Conservation (phyloP, 176 grass and related monocot species). For the Thalia dealbata region DNA sequence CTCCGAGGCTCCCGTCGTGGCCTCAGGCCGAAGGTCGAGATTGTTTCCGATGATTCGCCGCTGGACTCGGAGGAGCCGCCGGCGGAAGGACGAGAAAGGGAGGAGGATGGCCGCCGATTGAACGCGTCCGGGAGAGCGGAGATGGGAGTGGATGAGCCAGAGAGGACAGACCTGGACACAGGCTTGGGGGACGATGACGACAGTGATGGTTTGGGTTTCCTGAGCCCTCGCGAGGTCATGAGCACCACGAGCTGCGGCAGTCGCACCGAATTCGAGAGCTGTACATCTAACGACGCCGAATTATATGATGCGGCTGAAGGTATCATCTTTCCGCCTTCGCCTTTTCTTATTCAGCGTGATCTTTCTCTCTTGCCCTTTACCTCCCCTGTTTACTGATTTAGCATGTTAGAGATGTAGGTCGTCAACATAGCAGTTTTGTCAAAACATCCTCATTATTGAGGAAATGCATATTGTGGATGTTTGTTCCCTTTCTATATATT, state of each 20-base stretch:
- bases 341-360: background rate
- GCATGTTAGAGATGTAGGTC: too few relatives aligned
- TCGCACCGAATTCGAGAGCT: background rate
- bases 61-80: background rate
- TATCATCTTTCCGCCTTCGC: background rate
- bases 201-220: background rate
- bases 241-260: background rate
- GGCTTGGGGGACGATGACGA: background rate
- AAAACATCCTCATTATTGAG: background rate
- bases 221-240: background rate
- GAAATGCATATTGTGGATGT: background rate
- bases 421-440: background rate
- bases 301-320: background rate
- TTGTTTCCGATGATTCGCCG: background rate
- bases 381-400: too few relatives aligned
- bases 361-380: too few relatives aligned
- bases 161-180: background rate
- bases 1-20: background rate
- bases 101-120: background rate
- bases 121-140: background rate
- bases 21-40: background rate
- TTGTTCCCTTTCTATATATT: too few relatives aligned
- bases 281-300: background rate
- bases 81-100: background rate
- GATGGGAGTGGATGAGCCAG: background rate